These are phyloP conservation scores for Colletotrichum sp. DNA, from an alignment of 2,329 filamentous ascomycete genomes.

Conservation along the genomic window DNA sequence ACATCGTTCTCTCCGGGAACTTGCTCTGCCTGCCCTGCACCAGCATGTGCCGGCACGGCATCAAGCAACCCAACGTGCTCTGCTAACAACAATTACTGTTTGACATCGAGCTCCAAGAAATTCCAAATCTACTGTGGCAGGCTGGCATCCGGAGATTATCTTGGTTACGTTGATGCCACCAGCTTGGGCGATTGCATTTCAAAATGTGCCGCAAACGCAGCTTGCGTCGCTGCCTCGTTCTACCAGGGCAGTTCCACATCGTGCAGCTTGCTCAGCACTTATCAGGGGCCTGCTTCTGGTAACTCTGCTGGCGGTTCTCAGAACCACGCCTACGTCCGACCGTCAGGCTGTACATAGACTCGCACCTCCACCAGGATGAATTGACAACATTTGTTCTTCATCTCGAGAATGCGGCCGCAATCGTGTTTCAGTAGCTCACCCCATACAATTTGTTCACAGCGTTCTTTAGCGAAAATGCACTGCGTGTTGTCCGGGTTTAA, in stretches of 20 bases:
- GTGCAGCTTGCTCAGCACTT: slow-evolving; percentile 1
- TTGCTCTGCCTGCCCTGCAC: neutral
- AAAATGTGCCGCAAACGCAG: neutral
- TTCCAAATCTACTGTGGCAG: slow-evolving; percentile 11
- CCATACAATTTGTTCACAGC: neutral
- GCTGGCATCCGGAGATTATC: neutral
- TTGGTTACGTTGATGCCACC: neutral
- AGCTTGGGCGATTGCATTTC: slow-evolving; percentile 12
- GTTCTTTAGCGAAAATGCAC: neutral
- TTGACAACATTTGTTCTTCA: neutral
- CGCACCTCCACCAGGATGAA: neutral
- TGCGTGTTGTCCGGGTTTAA: neutral
- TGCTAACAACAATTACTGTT: neutral
- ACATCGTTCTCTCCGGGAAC: neutral
- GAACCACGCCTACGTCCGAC: slow-evolving; percentile 3
- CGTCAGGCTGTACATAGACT: neutral
- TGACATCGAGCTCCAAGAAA: slow-evolving; percentile 4
- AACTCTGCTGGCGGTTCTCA: slow-evolving; percentile 8
- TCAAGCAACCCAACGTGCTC: neutral
- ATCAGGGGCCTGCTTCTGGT: neutral
- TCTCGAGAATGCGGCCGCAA: neutral
- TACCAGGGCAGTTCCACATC: neutral
- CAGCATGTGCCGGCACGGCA: neutral
- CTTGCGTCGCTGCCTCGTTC: slow-evolving; percentile 4
- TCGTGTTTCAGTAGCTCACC: neutral